Conservation (phyloP, 2,329 filamentous ascomycete species). For the Pestalotiopsis sp. region DNA sequence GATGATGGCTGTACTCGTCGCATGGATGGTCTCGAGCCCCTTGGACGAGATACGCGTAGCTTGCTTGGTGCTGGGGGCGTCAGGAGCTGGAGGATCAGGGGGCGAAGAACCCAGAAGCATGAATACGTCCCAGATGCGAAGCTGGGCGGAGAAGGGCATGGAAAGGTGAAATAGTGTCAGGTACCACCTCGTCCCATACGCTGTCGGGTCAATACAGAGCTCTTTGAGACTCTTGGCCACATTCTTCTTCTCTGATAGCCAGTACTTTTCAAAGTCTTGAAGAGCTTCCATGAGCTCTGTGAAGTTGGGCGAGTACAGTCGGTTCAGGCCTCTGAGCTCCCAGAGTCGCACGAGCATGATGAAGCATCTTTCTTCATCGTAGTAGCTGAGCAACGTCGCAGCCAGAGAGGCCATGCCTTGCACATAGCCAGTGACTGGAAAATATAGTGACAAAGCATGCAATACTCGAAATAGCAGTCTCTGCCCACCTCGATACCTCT, state of each 20-base stretch:
- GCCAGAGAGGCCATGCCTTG: conserved; percentile 96
- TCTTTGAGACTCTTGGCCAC: conserved; percentile 79
- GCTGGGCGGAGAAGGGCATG: conserved; percentile 89
- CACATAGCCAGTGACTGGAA: conserved; percentile 90
- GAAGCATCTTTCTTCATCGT: conserved; percentile 92
- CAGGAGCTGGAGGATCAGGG: conserved; percentile 33
- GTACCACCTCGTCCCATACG: conserved; percentile 98
- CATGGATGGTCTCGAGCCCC: conserved; percentile 87
- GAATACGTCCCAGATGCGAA: conserved; percentile 97
- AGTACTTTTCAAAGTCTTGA: conserved; percentile 80
- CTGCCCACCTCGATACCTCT: conserved; percentile 89
- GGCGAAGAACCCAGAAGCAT: conserved; percentile 84
- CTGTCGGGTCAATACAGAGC: conserved; percentile 80
- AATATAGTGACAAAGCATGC: conserved; percentile 89
- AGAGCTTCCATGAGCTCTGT: conserved; percentile 84
- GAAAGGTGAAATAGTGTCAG: conserved; percentile 97
- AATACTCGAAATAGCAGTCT: conserved; percentile 89
- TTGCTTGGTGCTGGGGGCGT: background rate
- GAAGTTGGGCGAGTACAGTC: conserved; percentile 84
- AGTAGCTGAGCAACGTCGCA: conserved; percentile 93
- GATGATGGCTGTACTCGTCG: conserved; percentile 85
- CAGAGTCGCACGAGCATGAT: conserved; percentile 97
- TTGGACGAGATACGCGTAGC: conserved; percentile 43
- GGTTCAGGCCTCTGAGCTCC: conserved; percentile 83
- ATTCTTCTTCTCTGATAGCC: conserved; percentile 73